Conservation (phyloP, 768 basidiomycete genomes). For the Punctularia strigosozonata region DNA sequence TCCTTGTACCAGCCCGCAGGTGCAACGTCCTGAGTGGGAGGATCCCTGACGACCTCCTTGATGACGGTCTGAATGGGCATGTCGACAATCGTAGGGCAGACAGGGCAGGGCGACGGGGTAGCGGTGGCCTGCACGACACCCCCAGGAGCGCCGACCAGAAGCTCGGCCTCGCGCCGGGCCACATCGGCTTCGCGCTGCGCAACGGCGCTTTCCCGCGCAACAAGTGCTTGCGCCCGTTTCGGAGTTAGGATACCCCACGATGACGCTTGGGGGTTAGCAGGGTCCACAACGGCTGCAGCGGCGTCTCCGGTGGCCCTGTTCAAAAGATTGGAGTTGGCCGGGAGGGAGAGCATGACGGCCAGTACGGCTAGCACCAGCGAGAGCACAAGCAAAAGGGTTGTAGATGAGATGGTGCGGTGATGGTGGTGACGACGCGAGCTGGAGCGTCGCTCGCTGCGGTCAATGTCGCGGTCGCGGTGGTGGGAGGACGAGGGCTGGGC, state of each 20-base stretch:
- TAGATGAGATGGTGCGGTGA: constrained; percentile 80
- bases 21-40: constrained; percentile 60
- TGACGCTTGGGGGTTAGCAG: constrained; percentile 25
- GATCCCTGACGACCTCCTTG: constrained; percentile 80
- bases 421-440: constrained; percentile 73
- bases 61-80: constrained; percentile 68
- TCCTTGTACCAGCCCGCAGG: constrained; percentile 73
- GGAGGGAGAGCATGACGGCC: constrained; percentile 85
- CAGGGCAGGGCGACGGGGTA: constrained; percentile 46
- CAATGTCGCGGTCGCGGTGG: constrained; percentile 42
- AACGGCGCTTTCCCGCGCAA: constrained; percentile 68
- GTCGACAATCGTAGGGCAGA: constrained; percentile 42
- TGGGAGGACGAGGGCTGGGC: constrained; percentile 81
- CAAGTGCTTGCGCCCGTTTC: constrained; percentile 70
- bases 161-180: constrained; percentile 78
- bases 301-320: constrained; percentile 28
- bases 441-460: constrained; percentile 42
- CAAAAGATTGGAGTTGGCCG: constrained; percentile 39
- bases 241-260: constrained; percentile 69
- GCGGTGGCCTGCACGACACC: too few species aligned
- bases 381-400: constrained; percentile 76
- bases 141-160: constrained; percentile 73
- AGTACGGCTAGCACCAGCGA: constrained; percentile 79
- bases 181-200: constrained; percentile 82
- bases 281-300: constrained; percentile 20